These are phyloP conservation scores for Phytopythium kandeliae DNA, from an alignment of 352 stramenopile genomes.

Conservation along the genomic window DNA sequence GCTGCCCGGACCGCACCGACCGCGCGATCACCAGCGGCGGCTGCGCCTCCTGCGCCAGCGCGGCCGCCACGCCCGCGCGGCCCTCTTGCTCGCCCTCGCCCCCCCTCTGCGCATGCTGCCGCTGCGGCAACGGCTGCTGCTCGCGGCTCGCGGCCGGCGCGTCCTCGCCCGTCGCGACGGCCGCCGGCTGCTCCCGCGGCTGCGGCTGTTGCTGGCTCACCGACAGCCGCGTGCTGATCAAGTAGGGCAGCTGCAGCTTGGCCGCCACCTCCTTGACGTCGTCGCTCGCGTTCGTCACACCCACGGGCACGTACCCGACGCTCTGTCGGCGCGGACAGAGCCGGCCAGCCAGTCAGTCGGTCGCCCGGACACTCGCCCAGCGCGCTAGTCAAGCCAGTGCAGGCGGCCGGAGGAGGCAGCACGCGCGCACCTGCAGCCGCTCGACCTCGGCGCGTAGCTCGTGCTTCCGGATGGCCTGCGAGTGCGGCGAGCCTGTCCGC, in stretches of 20 bases:
- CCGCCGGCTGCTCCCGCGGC: not conserved
- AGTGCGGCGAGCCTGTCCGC: slow-evolving; percentile 52
- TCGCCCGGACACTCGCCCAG: no score
- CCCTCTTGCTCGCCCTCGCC: slow-evolving; percentile 11
- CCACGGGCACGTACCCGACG: slow-evolving; percentile 58
- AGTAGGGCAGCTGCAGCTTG: slow-evolving; percentile 57
- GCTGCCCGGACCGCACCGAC: slow-evolving; percentile 83
- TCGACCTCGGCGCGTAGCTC: slow-evolving; percentile 65
- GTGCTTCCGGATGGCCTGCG: slow-evolving; percentile 72
- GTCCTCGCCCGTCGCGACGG: not conserved
- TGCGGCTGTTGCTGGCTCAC: slow-evolving; percentile 13
- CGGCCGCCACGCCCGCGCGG: not conserved
- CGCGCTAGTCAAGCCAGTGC: no score
- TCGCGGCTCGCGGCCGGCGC: not conserved
- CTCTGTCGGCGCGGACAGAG: slow-evolving; percentile 13
- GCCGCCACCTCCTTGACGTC: slow-evolving; percentile 71
- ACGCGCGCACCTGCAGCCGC: slow-evolving; percentile 35
- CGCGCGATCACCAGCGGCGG: slow-evolving; percentile 62
- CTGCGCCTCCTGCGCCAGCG: slow-evolving; percentile 6
- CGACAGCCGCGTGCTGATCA: slow-evolving; percentile 68
- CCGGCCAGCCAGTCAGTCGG: not conserved
- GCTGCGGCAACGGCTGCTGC: not conserved
- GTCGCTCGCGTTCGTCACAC: slow-evolving; percentile 82
- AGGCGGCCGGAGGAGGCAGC: no score
- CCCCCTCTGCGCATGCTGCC: not conserved